phyloP scores from a whole-genome alignment of 2,329 filamentous ascomycete species.

The Pseudogymnoascus sp. region DNA sequence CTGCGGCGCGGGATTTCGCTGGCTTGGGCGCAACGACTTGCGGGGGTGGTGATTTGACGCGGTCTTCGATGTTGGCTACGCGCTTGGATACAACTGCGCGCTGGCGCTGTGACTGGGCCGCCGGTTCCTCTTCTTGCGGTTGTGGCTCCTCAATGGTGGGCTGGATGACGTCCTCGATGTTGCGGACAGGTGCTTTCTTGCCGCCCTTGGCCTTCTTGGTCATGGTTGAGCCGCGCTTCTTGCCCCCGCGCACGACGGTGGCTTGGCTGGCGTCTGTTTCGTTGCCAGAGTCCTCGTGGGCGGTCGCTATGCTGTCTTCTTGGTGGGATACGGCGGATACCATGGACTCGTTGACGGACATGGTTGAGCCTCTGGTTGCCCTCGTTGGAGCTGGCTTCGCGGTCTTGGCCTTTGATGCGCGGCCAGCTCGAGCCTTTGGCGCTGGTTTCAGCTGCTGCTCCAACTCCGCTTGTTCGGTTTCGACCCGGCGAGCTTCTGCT shows the following conservation, averaged over 20 bases:
- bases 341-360: constrained; percentile 16
- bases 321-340: constrained; percentile 20
- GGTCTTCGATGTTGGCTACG: neutral
- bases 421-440: neutral
- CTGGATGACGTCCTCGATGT: constrained; percentile 22
- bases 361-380: constrained; percentile 17
- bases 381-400: constrained; percentile 9
- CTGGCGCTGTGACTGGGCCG: neutral
- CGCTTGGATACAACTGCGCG: neutral
- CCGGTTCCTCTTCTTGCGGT: neutral
- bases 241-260: constrained; percentile 20
- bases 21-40: neutral
- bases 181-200: constrained; percentile 19
- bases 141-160: constrained; percentile 7
- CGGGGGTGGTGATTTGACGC: neutral
- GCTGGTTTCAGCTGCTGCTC: neutral
- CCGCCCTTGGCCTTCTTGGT: constrained; percentile 20
- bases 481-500: neutral
- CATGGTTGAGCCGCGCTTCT: constrained; percentile 17
- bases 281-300: constrained; percentile 23
- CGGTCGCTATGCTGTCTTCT: neutral
- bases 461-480: neutral
- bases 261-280: constrained; percentile 27
- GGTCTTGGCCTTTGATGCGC: neutral
- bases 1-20: constrained; percentile 8